Evolutionary conservation across 139 green algal genomes (phyloP).

Genomic region (Coccomyxa sp.): DNA sequence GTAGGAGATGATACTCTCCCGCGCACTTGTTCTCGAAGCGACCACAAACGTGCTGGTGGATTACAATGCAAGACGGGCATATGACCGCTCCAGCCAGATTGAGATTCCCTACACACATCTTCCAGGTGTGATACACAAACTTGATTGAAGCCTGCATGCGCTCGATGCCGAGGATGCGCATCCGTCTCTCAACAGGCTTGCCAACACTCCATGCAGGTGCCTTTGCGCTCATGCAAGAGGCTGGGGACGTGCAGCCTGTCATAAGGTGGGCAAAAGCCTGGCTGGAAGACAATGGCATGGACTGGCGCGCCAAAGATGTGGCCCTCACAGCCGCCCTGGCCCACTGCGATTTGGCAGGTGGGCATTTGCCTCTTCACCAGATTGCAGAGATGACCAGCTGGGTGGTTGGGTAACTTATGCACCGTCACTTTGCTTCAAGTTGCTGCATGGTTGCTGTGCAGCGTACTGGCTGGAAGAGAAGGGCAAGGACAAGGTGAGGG

Average conservation of each 20-base stretch:
- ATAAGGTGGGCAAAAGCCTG: slow-evolving; percentile 23
- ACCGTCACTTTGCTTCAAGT: too few species aligned
- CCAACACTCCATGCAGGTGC: slow-evolving; percentile 12
- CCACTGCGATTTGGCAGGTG: slow-evolving; percentile 13
- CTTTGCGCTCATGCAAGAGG: slow-evolving; percentile 35
- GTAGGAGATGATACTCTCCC: background rate
- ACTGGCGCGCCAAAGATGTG: slow-evolving; percentile 26
- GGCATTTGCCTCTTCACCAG: background rate
- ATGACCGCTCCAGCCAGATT: background rate
- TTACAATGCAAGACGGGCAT: background rate
- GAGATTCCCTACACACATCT: background rate
- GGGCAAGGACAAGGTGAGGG: slow-evolving; percentile 14
- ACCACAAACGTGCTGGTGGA: background rate
- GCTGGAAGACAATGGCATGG: slow-evolving; percentile 15
- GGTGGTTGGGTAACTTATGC: background rate
- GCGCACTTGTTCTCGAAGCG: background rate
- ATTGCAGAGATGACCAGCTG: background rate
- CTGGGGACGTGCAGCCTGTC: slow-evolving; percentile 18
- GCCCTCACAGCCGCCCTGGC: slow-evolving; percentile 25
- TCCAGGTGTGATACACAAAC: background rate
- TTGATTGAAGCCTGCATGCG: too few species aligned
- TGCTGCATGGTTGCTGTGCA: background rate
- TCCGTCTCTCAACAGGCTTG: too few species aligned
- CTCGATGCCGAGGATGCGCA: too few species aligned
- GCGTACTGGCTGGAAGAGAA: slow-evolving; percentile 1